Evolutionary conservation across 192 early-diverging fungal genomes (phyloP).

Genomic region (Coemansia sp.): DNA sequence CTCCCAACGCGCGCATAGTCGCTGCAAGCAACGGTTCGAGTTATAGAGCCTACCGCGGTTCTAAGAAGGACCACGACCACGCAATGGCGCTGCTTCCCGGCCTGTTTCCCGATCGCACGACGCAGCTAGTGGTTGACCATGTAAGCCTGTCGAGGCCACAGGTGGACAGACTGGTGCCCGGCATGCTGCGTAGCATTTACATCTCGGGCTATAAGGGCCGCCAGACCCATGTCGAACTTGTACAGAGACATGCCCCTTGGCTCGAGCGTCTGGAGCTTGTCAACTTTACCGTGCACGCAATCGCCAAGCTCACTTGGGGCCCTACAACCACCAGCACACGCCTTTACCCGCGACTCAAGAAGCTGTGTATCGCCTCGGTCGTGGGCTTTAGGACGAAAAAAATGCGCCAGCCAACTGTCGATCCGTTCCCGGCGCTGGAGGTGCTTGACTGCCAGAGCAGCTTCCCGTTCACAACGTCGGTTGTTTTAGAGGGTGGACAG

Average conservation of each 20-base stretch:
- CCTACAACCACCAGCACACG: background rate
- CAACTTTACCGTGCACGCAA: constrained; percentile 6
- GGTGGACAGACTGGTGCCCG: background rate
- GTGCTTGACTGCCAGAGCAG: constrained; percentile 18
- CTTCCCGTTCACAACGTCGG: constrained; percentile 18
- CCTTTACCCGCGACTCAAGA: constrained; percentile 28
- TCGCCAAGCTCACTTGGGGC: constrained; percentile 19
- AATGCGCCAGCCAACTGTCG: constrained; percentile 3
- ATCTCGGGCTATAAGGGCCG: constrained; percentile 13
- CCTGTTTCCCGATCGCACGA: background rate
- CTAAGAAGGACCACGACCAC: background rate
- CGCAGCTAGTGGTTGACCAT: constrained; percentile 4
- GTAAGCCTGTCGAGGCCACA: constrained; percentile 5
- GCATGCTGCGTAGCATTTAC: constrained; percentile 24
- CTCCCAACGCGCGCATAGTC: constrained; percentile 7
- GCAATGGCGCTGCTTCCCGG: constrained; percentile 5
- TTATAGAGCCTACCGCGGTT: background rate
- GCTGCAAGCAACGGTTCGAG: background rate
- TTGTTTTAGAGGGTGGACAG: constrained; percentile 8
- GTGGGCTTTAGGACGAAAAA: background rate
- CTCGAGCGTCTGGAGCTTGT: constrained; percentile 18
- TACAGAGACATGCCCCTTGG: constrained; percentile 16
- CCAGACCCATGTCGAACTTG: constrained; percentile 21
- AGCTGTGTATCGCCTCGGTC: constrained; percentile 6
- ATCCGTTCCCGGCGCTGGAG: constrained; percentile 22